phyloP scores from a whole-genome alignment of 257 asterid genomes.

The Galeopsis tetrahit region DNA sequence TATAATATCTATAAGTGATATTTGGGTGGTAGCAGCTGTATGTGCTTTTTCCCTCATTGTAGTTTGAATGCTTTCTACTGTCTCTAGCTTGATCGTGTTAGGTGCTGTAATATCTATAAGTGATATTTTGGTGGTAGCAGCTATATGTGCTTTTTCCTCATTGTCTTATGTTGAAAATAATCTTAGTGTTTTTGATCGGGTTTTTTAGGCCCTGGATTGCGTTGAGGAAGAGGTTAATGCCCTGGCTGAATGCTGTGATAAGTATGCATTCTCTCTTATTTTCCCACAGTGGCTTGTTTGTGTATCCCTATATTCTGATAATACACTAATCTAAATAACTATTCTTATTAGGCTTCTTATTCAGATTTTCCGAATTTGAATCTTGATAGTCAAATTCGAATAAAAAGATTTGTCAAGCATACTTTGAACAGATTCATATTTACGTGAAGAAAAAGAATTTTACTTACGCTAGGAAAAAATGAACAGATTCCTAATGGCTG shows the following conservation, averaged over 20 bases:
- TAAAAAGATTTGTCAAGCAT: not conserved
- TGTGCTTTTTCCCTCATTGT: not conserved
- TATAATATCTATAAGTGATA: slow-evolving; percentile 10
- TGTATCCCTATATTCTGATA: not conserved
- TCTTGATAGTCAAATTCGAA: not conserved
- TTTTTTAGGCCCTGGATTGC: slow-evolving; percentile 78
- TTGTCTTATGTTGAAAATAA: slow-evolving; percentile 25
- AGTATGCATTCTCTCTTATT: slow-evolving; percentile 50
- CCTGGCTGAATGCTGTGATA: slow-evolving; percentile 89
- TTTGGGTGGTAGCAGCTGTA: not conserved
- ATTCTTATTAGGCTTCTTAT: not conserved
- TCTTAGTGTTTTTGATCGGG: slow-evolving; percentile 21
- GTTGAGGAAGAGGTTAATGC: slow-evolving; percentile 94
- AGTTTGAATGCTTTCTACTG: slow-evolving; percentile 12
- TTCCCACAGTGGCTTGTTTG: slow-evolving; percentile 17
- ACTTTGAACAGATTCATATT: not conserved
- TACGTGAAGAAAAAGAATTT: slow-evolving; percentile 1
- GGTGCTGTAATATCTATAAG: slow-evolving; percentile 11
- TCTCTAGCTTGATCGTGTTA: slow-evolving; percentile 10
- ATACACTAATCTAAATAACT: not conserved
- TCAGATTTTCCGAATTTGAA: not conserved
- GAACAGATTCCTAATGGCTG: not conserved
- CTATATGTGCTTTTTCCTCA: not conserved
- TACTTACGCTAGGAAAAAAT: slow-evolving; percentile 13
- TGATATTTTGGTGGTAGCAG: not conserved